These are phyloP conservation scores for Colletotrichum spaethianum DNA, from an alignment of 2,329 filamentous ascomycete genomes.

Conservation along the genomic window DNA sequence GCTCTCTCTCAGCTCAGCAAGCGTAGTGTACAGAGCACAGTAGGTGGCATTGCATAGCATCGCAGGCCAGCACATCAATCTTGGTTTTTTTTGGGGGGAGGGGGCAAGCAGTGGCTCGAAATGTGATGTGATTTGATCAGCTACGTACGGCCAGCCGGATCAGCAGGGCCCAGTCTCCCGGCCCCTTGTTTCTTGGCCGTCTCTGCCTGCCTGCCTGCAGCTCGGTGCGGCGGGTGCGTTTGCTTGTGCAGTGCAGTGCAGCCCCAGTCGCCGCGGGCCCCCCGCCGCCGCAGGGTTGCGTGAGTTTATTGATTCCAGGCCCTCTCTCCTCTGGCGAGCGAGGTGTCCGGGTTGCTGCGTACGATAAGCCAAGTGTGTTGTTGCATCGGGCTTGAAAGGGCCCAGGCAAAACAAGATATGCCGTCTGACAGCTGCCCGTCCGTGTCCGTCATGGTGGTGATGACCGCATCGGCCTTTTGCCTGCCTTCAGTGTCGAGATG, in stretches of 20 bases:
- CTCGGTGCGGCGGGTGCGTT: neutral
- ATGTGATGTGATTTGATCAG: neutral
- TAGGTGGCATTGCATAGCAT: slow-evolving; percentile 6
- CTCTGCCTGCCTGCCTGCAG: neutral
- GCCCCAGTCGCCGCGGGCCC: neutral
- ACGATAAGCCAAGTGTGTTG: slow-evolving; percentile 6
- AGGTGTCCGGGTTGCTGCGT: neutral
- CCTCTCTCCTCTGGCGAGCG: slow-evolving; percentile 4
- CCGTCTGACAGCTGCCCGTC: neutral
- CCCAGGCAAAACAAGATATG: no score
- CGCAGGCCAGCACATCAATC: neutral
- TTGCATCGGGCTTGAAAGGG: no score
- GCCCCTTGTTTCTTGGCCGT: slow-evolving; percentile 23
- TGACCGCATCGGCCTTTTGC: slow-evolving; percentile 30
- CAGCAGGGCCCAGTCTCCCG: slow-evolving; percentile 2
- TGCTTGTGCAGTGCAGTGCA: neutral
- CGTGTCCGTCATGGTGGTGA: slow-evolving; percentile 3
- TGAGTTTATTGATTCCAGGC: slow-evolving; percentile 18
- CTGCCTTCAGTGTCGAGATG: slow-evolving; percentile 4
- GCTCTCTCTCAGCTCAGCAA: no score
- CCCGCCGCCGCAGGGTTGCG: slow-evolving; percentile 30
- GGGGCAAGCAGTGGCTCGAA: neutral
- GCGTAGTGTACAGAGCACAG: no score
- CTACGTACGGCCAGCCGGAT: slow-evolving; percentile 10
- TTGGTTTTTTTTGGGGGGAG: no score